Conservation (phyloP, 2,329 filamentous ascomycete species). For the Arthrobotrys megalospora region DNA sequence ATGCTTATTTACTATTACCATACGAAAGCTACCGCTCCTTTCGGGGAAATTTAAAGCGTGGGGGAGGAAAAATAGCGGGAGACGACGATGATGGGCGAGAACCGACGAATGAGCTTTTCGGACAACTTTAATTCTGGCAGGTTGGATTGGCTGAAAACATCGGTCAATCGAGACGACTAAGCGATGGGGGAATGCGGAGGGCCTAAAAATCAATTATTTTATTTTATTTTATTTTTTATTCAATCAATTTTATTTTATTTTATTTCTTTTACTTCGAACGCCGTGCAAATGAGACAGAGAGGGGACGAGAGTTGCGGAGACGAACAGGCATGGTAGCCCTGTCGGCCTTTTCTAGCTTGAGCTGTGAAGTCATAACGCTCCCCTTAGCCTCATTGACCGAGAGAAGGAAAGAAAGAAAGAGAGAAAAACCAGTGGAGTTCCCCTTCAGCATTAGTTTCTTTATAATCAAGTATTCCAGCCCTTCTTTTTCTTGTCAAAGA, state of each 20-base stretch:
- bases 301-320: conserved; percentile 4
- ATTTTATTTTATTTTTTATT: conserved; percentile 1
- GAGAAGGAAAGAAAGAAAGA: no score
- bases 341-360: conserved; percentile 11
- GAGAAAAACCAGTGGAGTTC: neutral
- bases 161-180: neutral
- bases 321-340: conserved; percentile 35
- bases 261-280: neutral
- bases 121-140: no score
- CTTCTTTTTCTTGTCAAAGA: neutral
- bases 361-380: conserved; percentile 38
- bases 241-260: neutral
- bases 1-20: neutral
- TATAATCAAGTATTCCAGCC: conserved; percentile 30
- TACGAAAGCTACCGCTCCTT: neutral
- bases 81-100: neutral
- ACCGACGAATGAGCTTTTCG: no score
- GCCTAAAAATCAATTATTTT: neutral
- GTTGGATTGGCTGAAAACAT: no score
- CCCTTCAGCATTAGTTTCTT: conserved; percentile 19
- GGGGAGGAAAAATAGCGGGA: neutral
- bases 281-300: no score
- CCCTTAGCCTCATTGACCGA: conserved; percentile 1
- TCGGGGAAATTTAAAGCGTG: conserved; percentile 27
- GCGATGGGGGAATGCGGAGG: neutral